Conservation (phyloP, 1,284 basidiomycete species). For the Boletellus sp. region DNA sequence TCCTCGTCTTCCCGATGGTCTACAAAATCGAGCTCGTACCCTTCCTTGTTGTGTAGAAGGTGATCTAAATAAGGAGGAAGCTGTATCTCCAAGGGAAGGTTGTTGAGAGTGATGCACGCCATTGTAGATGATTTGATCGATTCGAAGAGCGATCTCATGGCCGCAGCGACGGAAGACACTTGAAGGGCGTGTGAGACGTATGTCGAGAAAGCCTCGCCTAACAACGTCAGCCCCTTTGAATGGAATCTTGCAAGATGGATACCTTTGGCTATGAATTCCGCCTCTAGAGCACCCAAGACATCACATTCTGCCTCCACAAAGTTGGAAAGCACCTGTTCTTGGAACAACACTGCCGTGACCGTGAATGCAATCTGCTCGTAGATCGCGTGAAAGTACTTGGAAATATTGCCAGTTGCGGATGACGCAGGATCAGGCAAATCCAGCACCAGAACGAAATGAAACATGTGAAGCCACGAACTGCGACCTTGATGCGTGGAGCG, state of each 20-base stretch:
- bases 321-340: slow-evolving; percentile 80
- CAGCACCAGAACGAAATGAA: slow-evolving; percentile 85
- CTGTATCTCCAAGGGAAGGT: slow-evolving; percentile 76
- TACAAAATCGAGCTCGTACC: slow-evolving; percentile 39
- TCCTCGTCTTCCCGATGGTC: slow-evolving; percentile 51
- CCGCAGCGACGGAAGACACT: slow-evolving; percentile 66
- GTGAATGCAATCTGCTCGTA: slow-evolving; percentile 88
- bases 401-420: slow-evolving; percentile 69
- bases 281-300: slow-evolving; percentile 62
- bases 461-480: slow-evolving; percentile 68
- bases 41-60: slow-evolving; percentile 58
- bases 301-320: slow-evolving; percentile 81
- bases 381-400: slow-evolving; percentile 77
- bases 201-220: slow-evolving; percentile 54
- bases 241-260: slow-evolving; percentile 7
- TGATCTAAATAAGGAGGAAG: slow-evolving; percentile 76
- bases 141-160: slow-evolving; percentile 73
- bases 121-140: slow-evolving; percentile 70
- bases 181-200: slow-evolving; percentile 60
- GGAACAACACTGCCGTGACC: slow-evolving; percentile 83
- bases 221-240: slow-evolving; percentile 8
- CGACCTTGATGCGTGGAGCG: slow-evolving; percentile 14
- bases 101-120: slow-evolving; percentile 71
- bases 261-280: slow-evolving; percentile 65
- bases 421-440: slow-evolving; percentile 88